Conservation (phyloP, 2,329 filamentous ascomycete genomes). For the Fusarium fujikuroi region DNA sequence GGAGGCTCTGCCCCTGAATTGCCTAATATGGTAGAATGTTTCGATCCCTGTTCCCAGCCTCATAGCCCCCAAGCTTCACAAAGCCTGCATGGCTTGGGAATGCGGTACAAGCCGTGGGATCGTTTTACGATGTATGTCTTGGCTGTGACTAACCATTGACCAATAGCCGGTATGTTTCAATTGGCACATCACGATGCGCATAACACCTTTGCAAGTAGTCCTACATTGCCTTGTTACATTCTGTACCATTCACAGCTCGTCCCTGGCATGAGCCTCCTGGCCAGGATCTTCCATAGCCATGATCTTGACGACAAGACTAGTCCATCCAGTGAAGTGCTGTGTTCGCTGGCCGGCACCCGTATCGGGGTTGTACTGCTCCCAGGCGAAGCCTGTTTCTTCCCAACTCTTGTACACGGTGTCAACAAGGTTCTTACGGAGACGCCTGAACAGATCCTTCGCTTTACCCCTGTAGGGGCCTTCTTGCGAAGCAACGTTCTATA, state of each 20-base stretch:
- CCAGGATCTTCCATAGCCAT: constrained; percentile 88
- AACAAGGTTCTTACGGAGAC: constrained; percentile 84
- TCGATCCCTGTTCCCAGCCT: constrained; percentile 7
- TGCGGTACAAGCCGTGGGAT: constrained; percentile 20
- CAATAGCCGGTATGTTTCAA: constrained; percentile 1
- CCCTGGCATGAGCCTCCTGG: constrained; percentile 49
- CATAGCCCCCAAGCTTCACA: constrained; percentile 19
- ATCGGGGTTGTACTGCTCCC: constrained; percentile 98
- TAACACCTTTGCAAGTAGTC: constrained; percentile 1
- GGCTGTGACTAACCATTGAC: not conserved
- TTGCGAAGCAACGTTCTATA: constrained; percentile 69
- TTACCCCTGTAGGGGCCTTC: constrained; percentile 74
- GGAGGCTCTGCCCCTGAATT: constrained; percentile 20
- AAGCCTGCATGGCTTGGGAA: constrained; percentile 29
- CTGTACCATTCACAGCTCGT: constrained; percentile 58
- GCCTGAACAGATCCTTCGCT: constrained; percentile 78
- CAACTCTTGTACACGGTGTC: constrained; percentile 89
- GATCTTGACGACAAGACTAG: constrained; percentile 96
- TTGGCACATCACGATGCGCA: constrained; percentile 13
- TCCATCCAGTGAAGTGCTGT: constrained; percentile 99
- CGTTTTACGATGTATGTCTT: constrained; percentile 19
- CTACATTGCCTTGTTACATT: not conserved
- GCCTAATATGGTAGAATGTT: constrained; percentile 19
- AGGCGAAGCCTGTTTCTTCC: constrained; percentile 93
- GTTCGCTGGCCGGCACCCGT: constrained; percentile 94